Base-by-base conservation (phyloP, 306 rosid species). In the Dalbergia oliveri region DNA sequence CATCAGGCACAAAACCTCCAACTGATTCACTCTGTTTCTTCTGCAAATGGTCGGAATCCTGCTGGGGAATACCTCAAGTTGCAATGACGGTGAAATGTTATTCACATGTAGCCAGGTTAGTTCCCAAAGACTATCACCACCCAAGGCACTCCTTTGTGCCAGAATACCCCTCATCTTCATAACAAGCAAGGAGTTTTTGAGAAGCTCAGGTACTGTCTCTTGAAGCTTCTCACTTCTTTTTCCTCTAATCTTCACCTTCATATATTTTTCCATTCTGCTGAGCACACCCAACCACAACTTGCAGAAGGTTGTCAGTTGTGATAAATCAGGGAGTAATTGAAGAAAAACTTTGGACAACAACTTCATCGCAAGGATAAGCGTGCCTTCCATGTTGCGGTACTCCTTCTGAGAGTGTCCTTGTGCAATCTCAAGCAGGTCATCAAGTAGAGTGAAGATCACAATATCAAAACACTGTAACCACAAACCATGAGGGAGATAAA, bases 61-160 rank as follows among this genome's bases (percentile, higher is more conserved):
- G 99, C 83, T 91, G 0, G 98, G 94, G 85, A 91, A 95, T 51
- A 95, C 93, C 78, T 95, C 98, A 11, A 91, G 83, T 77, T 95
- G 96, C 92, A 93, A 86, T 10, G 93, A 88, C 0, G 93, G 90
- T n/a, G 92, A 87, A 75, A 95, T 90, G 83, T 87, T 93, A 72
- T 93, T 95, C 68, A 91, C 98, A 65, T 95, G 96, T 59, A 93
- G 83, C 99, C 98, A 95, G 64, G 99, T 95, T 85, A 93, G 79
- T 82, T 95, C 96, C 99, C 99, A 95, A 76, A 95, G 84, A 88
- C 99, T 93, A 79, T 93, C 97, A 57, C 96, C 99, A 19, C 98
- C 99, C 69, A 95, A 66, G 34, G 98, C 97, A 78, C 92, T 88
- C 86, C 93, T 95, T 65, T 90, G 94, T 19, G 76, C 86, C 68